Evolutionary conservation across 2,329 filamentous ascomycete genomes (phyloP).

Genomic region (Ophiostoma tasmaniense): DNA sequence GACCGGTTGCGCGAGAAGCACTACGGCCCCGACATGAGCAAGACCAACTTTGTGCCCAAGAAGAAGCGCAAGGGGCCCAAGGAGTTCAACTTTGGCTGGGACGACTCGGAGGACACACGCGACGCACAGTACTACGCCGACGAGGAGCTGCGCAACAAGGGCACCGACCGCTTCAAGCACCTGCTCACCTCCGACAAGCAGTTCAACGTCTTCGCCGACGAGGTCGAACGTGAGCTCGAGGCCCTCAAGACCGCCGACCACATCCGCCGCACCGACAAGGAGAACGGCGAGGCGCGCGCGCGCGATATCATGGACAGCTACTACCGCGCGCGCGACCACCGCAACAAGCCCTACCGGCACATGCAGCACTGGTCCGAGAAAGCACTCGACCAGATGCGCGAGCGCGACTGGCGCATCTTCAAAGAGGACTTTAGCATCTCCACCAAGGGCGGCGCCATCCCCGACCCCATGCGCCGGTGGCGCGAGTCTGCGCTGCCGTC

Average conservation of each 20-base stretch:
- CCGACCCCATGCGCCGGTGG: conserved; percentile 96
- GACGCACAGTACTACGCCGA: conserved; percentile 16
- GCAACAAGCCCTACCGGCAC: conserved; percentile 57
- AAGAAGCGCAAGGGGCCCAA: conserved; percentile 92
- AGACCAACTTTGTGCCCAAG: conserved; percentile 78
- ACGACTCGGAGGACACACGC: conserved; percentile 86
- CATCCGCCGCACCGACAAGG: conserved; percentile 56
- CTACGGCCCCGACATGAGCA: conserved; percentile 82
- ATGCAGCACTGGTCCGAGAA: conserved; percentile 97
- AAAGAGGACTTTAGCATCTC: conserved; percentile 98
- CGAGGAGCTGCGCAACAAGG: conserved; percentile 56
- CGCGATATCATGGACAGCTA: conserved; percentile 80
- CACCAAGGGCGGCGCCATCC: conserved; percentile 84
- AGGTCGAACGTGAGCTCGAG: conserved; percentile 19
- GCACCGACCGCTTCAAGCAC: conserved; percentile 40
- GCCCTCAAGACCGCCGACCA: conserved; percentile 18
- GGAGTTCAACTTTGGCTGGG: conserved; percentile 99
- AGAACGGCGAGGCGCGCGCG: conserved; percentile 68
- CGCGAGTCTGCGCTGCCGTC: conserved; percentile 72
- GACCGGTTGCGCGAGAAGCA: conserved; percentile 72
- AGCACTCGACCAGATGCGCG: conserved; percentile 83
- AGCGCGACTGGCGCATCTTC: conserved; percentile 98
- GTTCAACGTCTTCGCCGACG: conserved; percentile 17
- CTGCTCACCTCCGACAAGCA: conserved; percentile 17
- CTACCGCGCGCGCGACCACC: conserved; percentile 63